A percentile compares a stretch with the other conserved stretches of the same genome.
phyloP scores from a whole-genome alignment of 2,329 filamentous ascomycete genomes.

The Cladophialophora immunda region DNA sequence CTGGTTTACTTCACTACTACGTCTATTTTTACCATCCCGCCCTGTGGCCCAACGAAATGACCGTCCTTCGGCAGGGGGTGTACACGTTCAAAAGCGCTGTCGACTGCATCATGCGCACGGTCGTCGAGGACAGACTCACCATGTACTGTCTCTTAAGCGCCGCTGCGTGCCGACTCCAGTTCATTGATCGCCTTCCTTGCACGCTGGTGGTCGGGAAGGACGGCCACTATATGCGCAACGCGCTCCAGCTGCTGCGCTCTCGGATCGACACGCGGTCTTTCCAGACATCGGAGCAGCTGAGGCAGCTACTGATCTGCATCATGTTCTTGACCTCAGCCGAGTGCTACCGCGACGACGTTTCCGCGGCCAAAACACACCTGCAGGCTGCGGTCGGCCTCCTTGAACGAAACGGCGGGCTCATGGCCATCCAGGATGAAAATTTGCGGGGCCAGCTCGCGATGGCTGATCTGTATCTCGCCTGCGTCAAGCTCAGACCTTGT shows the following conservation, averaged over 20 bases:
- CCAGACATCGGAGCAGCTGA: neutral
- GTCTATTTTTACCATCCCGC: constrained; percentile 26
- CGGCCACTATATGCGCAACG: constrained; percentile 19
- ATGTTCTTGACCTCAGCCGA: constrained; percentile 25
- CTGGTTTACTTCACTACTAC: constrained; percentile 22
- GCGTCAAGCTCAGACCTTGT: constrained; percentile 22
- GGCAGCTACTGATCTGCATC: constrained; percentile 20
- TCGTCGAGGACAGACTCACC: constrained; percentile 13
- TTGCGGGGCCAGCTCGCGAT: constrained; percentile 22
- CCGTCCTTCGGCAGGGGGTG: constrained; percentile 12
- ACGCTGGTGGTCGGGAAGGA: constrained; percentile 10
- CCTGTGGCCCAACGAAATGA: constrained; percentile 26
- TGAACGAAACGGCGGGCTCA: constrained; percentile 3
- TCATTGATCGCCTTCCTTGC: constrained; percentile 17
- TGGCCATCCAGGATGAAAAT: constrained; percentile 14
- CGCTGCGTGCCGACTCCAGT: constrained; percentile 15
- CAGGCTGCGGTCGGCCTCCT: constrained; percentile 22
- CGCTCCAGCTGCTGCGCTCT: constrained; percentile 11
- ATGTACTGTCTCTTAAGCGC: constrained; percentile 25
- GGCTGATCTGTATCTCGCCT: constrained; percentile 26
- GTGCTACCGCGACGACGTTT: constrained; percentile 23
- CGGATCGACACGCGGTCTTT: constrained; percentile 2
- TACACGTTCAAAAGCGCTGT: constrained; percentile 20
- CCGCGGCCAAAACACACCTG: constrained; percentile 21
- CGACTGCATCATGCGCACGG: constrained; percentile 10